Base-by-base conservation (phyloP, 2,329 filamentous ascomycete genomes). In the Exophiala sp. region DNA sequence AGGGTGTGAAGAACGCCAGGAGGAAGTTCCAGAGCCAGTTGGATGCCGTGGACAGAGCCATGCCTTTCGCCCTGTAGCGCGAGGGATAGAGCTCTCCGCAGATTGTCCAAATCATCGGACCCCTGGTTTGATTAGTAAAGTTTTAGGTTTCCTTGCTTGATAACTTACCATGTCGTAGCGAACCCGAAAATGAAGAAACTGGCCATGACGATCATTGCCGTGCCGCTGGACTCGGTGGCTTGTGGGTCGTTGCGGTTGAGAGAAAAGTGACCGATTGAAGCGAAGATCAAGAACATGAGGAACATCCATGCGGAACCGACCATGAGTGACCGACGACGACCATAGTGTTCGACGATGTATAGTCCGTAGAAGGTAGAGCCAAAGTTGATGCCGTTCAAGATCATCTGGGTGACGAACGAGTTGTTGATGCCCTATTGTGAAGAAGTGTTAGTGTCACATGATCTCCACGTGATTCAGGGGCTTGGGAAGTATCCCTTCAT, bases 361-460 rank as follows among this genome's bases (percentile, higher is more conserved):
- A 95, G 95, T 35, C 90, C 94, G 65, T 95, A 72, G 1, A 90
- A 90, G 1, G 91, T 95, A 36, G 88, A 91, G 72, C 74, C 79
- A 59, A 94, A 88, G 75, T 95, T 95, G 77, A 95, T 88, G 47
- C 94, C 81, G 59, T 88, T 94, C 71, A 89, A 91, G 75, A 95
- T 81, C 68, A 95, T 80, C 55, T 85, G 87, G 68, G 92, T 90
- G 63, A 94, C 71, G 80, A 95, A 95, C 39, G 82, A 78, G 77
- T 95, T 86, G 58, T 70, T 65, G 65, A 95, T 89, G 62, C 86
- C 86, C 24, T 29, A 4, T 29, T 8, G 7, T 29, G 5, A 29
- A 29, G 5, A 8, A 5, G 24, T 29, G 24, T 29, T 29, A 29
- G 24, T 29, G 24, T 29, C 24, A 29, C 24, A 29, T 29, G 20